Conservation (phyloP, 345 rosid genomes). For the Eucalyptus camaldulensis region DNA sequence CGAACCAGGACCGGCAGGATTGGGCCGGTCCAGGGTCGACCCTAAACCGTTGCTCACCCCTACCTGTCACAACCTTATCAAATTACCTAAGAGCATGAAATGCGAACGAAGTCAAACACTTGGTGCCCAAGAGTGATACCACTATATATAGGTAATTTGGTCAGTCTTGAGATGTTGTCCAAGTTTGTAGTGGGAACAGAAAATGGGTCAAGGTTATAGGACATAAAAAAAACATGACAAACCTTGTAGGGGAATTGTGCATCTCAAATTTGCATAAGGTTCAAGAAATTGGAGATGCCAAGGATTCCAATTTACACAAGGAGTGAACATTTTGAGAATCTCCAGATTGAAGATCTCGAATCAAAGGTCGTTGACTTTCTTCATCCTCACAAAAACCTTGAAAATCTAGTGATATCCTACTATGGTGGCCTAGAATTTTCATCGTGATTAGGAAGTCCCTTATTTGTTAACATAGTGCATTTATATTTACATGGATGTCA, state of each 20-base stretch:
- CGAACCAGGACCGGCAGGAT: no score
- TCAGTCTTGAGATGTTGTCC: background rate
- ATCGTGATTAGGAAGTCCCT: background rate
- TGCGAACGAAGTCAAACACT: background rate
- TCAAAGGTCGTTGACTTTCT: background rate
- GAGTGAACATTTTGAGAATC: background rate
- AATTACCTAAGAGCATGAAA: background rate
- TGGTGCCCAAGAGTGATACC: background rate
- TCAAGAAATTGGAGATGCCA: background rate
- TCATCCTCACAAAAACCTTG: background rate
- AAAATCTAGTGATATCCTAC: background rate
- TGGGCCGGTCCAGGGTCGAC: no score
- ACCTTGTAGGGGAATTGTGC: background rate
- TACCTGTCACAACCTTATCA: background rate
- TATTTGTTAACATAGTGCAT: background rate
- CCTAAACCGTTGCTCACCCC: no score
- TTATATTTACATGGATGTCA: background rate
- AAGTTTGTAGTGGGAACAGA: background rate
- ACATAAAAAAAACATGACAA: background rate
- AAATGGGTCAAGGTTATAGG: background rate
- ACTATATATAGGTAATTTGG: background rate
- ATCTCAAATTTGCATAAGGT: background rate
- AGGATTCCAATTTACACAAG: background rate
- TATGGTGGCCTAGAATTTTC: background rate
- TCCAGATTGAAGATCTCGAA: rapidly evolving